Base-by-base conservation (phyloP, 2,329 filamentous ascomycete species). In the Fonsecaea erecta region DNA sequence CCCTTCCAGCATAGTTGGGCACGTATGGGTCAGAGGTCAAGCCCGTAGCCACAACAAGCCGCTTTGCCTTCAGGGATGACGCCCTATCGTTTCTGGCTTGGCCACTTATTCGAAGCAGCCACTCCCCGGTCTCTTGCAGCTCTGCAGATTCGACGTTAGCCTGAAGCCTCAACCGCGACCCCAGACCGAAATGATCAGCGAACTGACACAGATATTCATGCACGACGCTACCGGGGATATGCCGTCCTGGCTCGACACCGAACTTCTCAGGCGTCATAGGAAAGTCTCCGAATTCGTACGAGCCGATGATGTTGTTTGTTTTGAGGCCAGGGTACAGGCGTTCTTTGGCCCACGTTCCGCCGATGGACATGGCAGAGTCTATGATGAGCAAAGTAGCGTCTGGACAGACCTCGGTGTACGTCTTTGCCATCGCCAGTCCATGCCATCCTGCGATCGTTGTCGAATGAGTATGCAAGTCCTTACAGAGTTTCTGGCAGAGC, bases 251-350 rank as follows among this genome's bases (percentile, higher is more conserved):
- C 57, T 81, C 72, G 24, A 82, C 75, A 0, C 77, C 79, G 70
- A 84, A 88, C 0, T 77, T 81, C 21, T 82, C 82, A 7, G 78
- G 75, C 64, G 83, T 80, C 86, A 93, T 89, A 18, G 89, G 88
- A 65, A 90, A 91, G 71, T 92, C 90, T 0, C 86, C 86, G 71
- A 85, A 92, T 74, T 93, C 89, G 70, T 88, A 91, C 0, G 86
- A 89, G 2, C 90, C 90, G 11, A 88, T 75, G 74, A 91, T 83
- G 72, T 93, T 93, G 76, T 94, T 93, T 60, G 85, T 88, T 71
- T 87, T 90, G 55, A 94, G 81, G 1, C 86, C 87, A 0, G 87
- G 85, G 74, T 93, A 81, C 0, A 92, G 77, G 1, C 89, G 83
- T 40, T 89, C 80, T 62, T 85, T 80, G 8, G 87, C 84, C 90